Evolutionary conservation across 805 yeast genomes (phyloP).

Genomic region (Lipomyces anomalus): DNA sequence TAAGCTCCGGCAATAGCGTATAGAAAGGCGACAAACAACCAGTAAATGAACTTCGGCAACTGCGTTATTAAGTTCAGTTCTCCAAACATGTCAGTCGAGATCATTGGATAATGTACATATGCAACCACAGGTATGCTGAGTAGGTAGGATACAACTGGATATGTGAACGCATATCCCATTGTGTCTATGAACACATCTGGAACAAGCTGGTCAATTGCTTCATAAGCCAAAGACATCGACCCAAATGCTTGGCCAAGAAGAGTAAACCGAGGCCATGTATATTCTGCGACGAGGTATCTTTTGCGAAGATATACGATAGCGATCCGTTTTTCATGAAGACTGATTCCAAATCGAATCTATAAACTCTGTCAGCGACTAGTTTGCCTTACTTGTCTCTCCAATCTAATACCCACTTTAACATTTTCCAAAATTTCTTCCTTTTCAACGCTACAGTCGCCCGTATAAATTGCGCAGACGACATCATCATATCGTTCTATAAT

Average conservation of each 20-base stretch:
- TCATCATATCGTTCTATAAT: conserved; percentile 48
- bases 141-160: conserved; percentile 54
- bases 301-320: conserved; percentile 55
- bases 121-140: conserved; percentile 71
- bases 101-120: conserved; percentile 92
- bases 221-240: conserved; percentile 58
- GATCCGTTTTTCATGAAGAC: conserved; percentile 46
- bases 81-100: conserved; percentile 79
- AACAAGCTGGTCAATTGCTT: conserved; percentile 57
- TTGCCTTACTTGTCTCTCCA: background rate
- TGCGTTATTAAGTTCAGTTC: conserved; percentile 41
- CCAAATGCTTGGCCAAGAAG: conserved; percentile 85
- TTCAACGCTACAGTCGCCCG: conserved; percentile 49
- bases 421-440: conserved; percentile 31
- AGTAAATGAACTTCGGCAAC: conserved; percentile 52
- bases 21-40: conserved; percentile 58
- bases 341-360: conserved; percentile 47
- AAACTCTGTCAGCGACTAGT: background rate
- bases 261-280: conserved; percentile 73
- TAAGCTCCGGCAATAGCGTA: conserved; percentile 65
- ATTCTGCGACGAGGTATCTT: conserved; percentile 59
- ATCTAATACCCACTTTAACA: conserved; percentile 32
- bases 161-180: conserved; percentile 86
- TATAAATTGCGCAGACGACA: conserved; percentile 64
- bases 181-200: conserved; percentile 92